Conservation (phyloP, 257 asterid genomes). For the Petrea volubilis region DNA sequence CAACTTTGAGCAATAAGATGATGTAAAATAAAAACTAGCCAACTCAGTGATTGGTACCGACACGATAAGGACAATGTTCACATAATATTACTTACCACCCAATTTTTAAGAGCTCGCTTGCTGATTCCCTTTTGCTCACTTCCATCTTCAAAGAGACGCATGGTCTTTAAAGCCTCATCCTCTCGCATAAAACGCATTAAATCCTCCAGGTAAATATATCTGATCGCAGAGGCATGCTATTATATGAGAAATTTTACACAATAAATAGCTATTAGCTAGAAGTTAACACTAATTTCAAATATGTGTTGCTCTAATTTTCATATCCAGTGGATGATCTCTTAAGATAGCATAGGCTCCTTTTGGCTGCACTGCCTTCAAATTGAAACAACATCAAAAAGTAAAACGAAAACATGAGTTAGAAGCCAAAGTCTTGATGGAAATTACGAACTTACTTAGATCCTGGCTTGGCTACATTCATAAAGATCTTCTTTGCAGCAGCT, state of each 20-base stretch:
- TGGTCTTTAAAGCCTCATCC: conserved; percentile 75
- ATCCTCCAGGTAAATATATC: conserved; percentile 66
- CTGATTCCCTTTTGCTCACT: conserved; percentile 72
- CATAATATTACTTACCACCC: conserved; percentile 63
- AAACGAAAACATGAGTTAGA: too few relatives aligned
- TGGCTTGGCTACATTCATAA: conserved; percentile 67
- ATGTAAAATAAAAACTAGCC: not conserved
- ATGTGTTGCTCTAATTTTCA: not conserved
- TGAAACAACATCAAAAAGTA: too few relatives aligned
- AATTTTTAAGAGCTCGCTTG: conserved; percentile 77
- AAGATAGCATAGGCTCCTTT: not conserved
- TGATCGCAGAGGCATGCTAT: conserved; percentile 28
- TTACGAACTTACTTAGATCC: conserved; percentile 55
- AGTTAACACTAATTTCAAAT: not conserved
- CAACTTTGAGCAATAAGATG: not conserved
- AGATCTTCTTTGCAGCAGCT: conserved; percentile 83
- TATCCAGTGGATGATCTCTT: not conserved
- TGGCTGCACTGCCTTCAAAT: too few relatives aligned
- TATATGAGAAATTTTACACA: not conserved
- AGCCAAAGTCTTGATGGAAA: not conserved
- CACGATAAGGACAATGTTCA: not conserved
- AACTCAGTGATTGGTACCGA: conserved; percentile 8
- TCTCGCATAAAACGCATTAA: conserved; percentile 81
- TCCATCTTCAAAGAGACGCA: conserved; percentile 69
- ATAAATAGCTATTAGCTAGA: not conserved